A percentile compares a stretch with the other conserved stretches of the same genome.
Evolutionary conservation across 1,284 basidiomycete genomes (phyloP).

Genomic region (Sphagnurus paluster): DNA sequence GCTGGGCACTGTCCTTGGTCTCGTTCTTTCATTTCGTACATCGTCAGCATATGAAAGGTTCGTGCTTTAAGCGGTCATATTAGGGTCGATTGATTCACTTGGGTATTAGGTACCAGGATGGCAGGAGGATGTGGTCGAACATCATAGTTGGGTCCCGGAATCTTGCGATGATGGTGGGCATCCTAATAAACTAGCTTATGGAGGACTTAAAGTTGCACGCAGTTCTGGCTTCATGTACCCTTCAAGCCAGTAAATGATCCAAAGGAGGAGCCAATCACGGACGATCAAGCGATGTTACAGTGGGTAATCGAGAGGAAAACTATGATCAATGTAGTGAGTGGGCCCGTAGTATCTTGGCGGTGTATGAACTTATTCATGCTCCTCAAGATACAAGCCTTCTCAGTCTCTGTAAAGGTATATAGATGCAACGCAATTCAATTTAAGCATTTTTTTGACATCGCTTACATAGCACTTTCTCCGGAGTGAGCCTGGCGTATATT

Average conservation of each 20-base stretch:
- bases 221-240: constrained; percentile 68
- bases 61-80: constrained; percentile 23
- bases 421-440: too few relatives aligned
- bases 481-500: constrained; percentile 61
- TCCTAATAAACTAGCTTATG: not conserved
- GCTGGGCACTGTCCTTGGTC: constrained; percentile 67
- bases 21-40: constrained; percentile 68
- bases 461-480: constrained; percentile 58
- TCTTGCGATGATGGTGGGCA: constrained; percentile 51
- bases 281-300: constrained; percentile 42
- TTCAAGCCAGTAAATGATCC: constrained; percentile 43
- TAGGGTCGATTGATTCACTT: not conserved
- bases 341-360: not conserved
- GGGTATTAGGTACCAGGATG: constrained; percentile 52
- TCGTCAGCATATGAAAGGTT: constrained; percentile 72
- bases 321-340: constrained; percentile 63
- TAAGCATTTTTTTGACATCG: constrained; percentile 9
- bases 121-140: constrained; percentile 63
- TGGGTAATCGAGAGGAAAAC: constrained; percentile 71
- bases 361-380: not conserved
- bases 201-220: not conserved
- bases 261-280: constrained; percentile 33
- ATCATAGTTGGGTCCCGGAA: constrained; percentile 54
- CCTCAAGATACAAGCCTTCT: constrained; percentile 63
- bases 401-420: constrained; percentile 58